A percentile compares a stretch with the other conserved stretches of the same genome.
Evolutionary conservation across 1,284 basidiomycete genomes (phyloP).

Genomic region (Puccinia horiana): DNA sequence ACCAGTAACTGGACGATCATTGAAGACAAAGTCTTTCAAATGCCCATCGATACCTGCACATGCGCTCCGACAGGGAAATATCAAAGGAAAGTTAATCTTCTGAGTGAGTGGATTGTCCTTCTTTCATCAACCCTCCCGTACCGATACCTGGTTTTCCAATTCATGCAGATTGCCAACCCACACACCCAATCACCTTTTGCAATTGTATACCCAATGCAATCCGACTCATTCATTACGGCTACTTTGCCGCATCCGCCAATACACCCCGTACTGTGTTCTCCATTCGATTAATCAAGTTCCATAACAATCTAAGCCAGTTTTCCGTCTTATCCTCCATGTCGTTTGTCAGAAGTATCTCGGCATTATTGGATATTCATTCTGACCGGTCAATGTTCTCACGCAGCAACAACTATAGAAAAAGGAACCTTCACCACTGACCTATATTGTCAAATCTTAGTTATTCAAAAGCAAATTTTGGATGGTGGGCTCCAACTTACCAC

Average conservation of each 20-base stretch:
- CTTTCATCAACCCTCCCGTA: too few relatives aligned
- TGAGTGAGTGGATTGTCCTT: too few relatives aligned
- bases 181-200: not conserved
- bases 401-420: not conserved
- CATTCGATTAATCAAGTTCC: not conserved
- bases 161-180: too few relatives aligned
- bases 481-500: not conserved
- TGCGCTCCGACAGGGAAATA: too few relatives aligned
- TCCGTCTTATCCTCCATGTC: not conserved
- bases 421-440: not conserved
- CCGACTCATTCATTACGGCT: constrained; percentile 3
- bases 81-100: too few relatives aligned
- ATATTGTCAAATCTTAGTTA: not conserved
- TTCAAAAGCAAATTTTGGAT: not conserved
- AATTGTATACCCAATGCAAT: not conserved
- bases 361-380: not conserved
- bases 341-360: not conserved
- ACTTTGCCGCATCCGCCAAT: not conserved
- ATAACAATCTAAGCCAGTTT: not conserved
- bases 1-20: too few relatives aligned
- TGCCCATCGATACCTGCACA: too few relatives aligned
- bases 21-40: too few relatives aligned
- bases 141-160: too few relatives aligned
- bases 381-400: not conserved
- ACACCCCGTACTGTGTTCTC: constrained; percentile 12